phyloP scores from a whole-genome alignment of 192 early-diverging fungal genomes.

The Coemansia aciculifera region DNA sequence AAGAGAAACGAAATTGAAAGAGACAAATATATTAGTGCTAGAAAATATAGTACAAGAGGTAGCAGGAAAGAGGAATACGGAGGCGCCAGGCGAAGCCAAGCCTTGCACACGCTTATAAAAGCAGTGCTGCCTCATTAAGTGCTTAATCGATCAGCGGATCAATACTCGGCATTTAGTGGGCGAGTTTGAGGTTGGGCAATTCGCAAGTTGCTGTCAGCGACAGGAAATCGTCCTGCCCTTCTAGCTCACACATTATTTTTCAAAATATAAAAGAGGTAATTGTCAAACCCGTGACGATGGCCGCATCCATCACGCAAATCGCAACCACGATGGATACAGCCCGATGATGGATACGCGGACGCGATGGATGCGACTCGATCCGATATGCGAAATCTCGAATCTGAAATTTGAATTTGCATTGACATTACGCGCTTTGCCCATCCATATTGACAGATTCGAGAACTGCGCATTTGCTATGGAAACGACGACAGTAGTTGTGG shows the following conservation, averaged over 20 bases:
- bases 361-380: constrained; percentile 4
- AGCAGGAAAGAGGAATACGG: background rate
- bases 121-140: background rate
- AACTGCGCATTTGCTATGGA: background rate
- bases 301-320: background rate
- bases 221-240: constrained; percentile 1
- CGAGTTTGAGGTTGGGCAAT: background rate
- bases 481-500: background rate
- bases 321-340: background rate
- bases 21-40: background rate
- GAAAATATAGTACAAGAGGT: background rate
- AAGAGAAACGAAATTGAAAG: background rate
- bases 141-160: background rate
- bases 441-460: background rate
- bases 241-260: background rate
- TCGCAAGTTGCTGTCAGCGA: background rate
- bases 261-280: constrained; percentile 8
- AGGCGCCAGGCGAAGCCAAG: constrained; percentile 1
- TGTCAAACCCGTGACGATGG: background rate
- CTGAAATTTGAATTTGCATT: constrained; percentile 5
- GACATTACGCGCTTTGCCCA: background rate
- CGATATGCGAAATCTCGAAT: background rate
- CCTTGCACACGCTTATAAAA: background rate
- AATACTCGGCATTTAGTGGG: background rate
- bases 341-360: background rate